These are phyloP conservation scores for Paramyrothecium roridum DNA, from an alignment of 2,329 filamentous ascomycete species.

Conservation along the genomic window DNA sequence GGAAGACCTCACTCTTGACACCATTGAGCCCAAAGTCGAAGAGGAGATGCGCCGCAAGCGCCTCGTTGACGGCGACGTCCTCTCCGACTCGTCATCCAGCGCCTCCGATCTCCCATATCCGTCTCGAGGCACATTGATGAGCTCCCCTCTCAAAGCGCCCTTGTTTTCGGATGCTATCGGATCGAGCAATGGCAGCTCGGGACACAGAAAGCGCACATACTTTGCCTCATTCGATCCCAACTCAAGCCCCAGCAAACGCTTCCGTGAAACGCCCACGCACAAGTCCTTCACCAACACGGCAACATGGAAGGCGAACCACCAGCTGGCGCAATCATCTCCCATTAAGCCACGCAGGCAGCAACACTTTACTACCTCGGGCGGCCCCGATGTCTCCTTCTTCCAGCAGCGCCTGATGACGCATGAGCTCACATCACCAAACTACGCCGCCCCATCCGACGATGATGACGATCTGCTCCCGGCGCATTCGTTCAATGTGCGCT, in stretches of 20 bases:
- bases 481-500: constrained; percentile 69
- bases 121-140: constrained; percentile 60
- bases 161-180: constrained; percentile 82
- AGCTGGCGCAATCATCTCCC: constrained; percentile 82
- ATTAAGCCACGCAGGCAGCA: constrained; percentile 72
- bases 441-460: constrained; percentile 67
- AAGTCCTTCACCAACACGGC: constrained; percentile 53
- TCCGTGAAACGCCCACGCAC: constrained; percentile 60
- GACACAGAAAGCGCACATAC: constrained; percentile 63
- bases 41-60: constrained; percentile 74
- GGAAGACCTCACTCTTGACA: constrained; percentile 84
- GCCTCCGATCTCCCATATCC: constrained; percentile 75
- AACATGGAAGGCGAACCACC: constrained; percentile 75
- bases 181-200: constrained; percentile 65
- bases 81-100: constrained; percentile 85
- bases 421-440: constrained; percentile 56
- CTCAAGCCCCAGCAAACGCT: constrained; percentile 65
- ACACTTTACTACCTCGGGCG: constrained; percentile 69
- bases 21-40: constrained; percentile 80
- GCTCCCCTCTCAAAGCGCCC: constrained; percentile 78
- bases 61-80: constrained; percentile 66
- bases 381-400: constrained; percentile 76
- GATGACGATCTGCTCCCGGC: constrained; percentile 79
- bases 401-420: constrained; percentile 67
- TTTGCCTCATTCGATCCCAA: constrained; percentile 51